Conservation (phyloP, 169 alveolate genomes). For the Fabrea salina region DNA sequence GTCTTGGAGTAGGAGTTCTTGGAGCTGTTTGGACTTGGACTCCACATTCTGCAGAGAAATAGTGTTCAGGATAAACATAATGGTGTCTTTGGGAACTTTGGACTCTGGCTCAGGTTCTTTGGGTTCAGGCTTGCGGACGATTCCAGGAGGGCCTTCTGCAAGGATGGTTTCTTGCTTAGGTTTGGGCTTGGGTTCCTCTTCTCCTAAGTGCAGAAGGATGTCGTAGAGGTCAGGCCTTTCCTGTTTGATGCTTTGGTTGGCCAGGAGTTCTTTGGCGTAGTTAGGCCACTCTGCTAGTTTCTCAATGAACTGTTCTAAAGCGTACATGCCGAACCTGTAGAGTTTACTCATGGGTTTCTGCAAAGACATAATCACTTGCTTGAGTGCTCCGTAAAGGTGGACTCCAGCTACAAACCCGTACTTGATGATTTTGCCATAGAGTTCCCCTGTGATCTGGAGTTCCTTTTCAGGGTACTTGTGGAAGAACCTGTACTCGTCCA, state of each 20-base stretch:
- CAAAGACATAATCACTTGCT: constrained; percentile 70
- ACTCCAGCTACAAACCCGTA: constrained; percentile 67
- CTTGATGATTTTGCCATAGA: constrained; percentile 79
- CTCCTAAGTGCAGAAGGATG: neutral
- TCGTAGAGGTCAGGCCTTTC: constrained; percentile 44
- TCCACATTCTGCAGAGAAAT: constrained; percentile 47
- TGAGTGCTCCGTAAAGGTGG: constrained; percentile 69
- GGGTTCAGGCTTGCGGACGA: neutral
- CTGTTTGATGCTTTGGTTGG: constrained; percentile 45
- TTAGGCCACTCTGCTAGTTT: constrained; percentile 63
- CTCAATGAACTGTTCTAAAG: constrained; percentile 70
- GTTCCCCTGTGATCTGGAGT: constrained; percentile 67
- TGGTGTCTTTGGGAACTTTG: constrained; percentile 44
- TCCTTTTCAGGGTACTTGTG: constrained; percentile 81
- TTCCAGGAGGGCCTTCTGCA: neutral
- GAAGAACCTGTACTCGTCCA: constrained; percentile 83
- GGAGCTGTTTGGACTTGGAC: constrained; percentile 61
- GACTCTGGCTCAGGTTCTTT: neutral
- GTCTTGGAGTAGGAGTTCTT: constrained; percentile 26
- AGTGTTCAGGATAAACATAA: constrained; percentile 57
- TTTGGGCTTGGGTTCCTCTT: neutral
- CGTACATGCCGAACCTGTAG: constrained; percentile 65
- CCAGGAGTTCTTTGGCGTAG: constrained; percentile 60
- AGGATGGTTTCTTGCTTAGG: neutral
- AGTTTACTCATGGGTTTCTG: constrained; percentile 64